Evolutionary conservation across 1,139 yeast genomes (phyloP), one percentile per base, ranked within the genome.

Genomic region (Saccharomyces hybrid): DNA sequence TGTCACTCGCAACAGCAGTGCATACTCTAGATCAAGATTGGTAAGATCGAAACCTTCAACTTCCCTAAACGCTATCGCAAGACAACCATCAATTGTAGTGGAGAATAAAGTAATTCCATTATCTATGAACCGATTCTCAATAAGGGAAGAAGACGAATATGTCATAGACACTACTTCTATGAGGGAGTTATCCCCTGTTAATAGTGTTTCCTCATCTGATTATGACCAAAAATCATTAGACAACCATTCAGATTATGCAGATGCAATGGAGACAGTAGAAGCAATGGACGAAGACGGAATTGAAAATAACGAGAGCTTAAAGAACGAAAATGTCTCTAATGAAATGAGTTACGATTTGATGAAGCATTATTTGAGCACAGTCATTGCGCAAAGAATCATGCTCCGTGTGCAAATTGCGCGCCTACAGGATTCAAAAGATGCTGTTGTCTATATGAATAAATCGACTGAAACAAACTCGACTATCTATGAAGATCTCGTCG

Each of bases 1-100:
- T n/a, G 48, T 47, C 41, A 48, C 51, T 25, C 27, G 51, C 42
- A 42, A 41, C 32, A 34, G 14, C 16, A 50, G 48, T 16, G 42
- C 48, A 2, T 42, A 28, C 27, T 31, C 53, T 14, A 53, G 51
- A 44, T 32, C 57, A 5, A 54, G 57, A 46, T 30, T 66, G 27
- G 63, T 61, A 3, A 62, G 70, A 53, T 67, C 71, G 13, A 49
- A 51, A 14, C 69, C 64, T 3, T 59, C 65, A 4, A 52, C 50
- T 26, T 60, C 68, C 4, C 55, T 68, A 48, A 66, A 58, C 49
- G 59, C 67, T 7, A 54, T 68, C 4, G 63, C 64, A 6, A 63
- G 71, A 55, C 70, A 68, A 54, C 71, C 70, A 11, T 68, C 71
- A 1, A 67, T 68, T 26, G 71, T 67, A n/a, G 71, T 69, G n/a